Evolutionary conservation across 164 flowering plant species (phyloP).

Genomic region (Taxillus chinensis): DNA sequence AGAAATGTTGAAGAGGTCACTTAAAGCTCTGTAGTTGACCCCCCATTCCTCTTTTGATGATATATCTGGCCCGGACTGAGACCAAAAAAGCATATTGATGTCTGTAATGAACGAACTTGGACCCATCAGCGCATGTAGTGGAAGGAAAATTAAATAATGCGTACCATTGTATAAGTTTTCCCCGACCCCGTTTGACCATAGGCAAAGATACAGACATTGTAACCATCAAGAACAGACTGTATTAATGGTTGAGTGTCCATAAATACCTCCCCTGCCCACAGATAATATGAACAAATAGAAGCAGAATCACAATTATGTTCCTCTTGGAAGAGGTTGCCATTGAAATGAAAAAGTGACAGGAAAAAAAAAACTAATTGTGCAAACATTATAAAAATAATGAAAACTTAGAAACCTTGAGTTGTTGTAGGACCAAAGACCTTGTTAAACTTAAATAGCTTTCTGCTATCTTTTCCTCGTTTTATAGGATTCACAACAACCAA

Average conservation of each 20-base stretch:
- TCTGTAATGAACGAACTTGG: background rate
- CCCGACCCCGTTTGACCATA: constrained; percentile 99
- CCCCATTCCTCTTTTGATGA: constrained; percentile 51
- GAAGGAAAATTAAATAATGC: background rate
- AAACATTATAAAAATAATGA: background rate
- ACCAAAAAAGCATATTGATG: constrained; percentile 4
- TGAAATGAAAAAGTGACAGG: background rate
- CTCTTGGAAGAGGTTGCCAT: background rate
- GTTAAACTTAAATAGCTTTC: constrained; percentile 72
- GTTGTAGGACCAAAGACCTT: constrained; percentile 74
- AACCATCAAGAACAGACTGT: constrained; percentile 90
- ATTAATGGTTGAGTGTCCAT: constrained; percentile 82
- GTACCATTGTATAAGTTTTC: constrained; percentile 92
- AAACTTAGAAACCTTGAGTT: constrained; percentile 56
- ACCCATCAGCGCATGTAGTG: background rate
- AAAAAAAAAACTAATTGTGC: background rate
- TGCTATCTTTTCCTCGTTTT: constrained; percentile 77
- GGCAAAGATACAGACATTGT: constrained; percentile 92
- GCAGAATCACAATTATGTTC: background rate
- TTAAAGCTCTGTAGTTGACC: constrained; percentile 61
- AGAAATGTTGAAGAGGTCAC: constrained; percentile 53
- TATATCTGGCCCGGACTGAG: constrained; percentile 46
- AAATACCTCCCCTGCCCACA: constrained; percentile 74
- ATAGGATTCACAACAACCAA: constrained; percentile 65
- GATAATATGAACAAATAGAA: background rate